Conservation (phyloP, 2,329 filamentous ascomycete species). For the Lecanicillium sp. region DNA sequence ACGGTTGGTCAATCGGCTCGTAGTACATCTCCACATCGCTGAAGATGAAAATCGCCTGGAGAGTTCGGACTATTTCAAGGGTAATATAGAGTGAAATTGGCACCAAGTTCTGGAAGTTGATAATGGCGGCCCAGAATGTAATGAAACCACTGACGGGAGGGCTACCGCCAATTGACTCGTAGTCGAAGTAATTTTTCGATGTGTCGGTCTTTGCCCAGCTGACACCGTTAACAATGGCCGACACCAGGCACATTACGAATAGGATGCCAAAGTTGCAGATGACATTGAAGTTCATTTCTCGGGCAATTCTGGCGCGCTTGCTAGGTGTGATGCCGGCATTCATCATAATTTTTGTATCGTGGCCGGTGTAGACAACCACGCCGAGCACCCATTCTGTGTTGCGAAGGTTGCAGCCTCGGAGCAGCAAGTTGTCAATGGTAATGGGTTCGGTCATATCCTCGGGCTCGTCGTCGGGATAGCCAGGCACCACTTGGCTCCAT, state of each 20-base stretch:
- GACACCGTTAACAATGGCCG: conserved; percentile 76
- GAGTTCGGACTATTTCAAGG: conserved; percentile 85
- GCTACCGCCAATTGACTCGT: conserved; percentile 67
- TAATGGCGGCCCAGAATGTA: conserved; percentile 91
- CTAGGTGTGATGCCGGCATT: conserved; percentile 93
- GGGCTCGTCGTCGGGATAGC: conserved; percentile 51
- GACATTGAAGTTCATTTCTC: conserved; percentile 95
- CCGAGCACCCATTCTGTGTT: conserved; percentile 97
- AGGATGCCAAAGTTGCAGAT: conserved; percentile 92
- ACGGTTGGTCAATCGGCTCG: conserved; percentile 85
- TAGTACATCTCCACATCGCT: conserved; percentile 97
- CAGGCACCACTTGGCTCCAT: conserved; percentile 69
- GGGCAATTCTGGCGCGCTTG: conserved; percentile 84
- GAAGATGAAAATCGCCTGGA: conserved; percentile 96
- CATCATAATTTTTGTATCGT: conserved; percentile 99
- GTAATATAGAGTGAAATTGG: conserved; percentile 98
- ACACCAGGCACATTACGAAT: conserved; percentile 79
- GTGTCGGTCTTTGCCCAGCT: conserved; percentile 69
- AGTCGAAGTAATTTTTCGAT: conserved; percentile 77
- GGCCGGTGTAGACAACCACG: conserved; percentile 86
- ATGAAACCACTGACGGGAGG: conserved; percentile 82
- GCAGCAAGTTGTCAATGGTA: conserved; percentile 86
- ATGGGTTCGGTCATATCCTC: conserved; percentile 87
- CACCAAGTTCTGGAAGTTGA: conserved; percentile 96
- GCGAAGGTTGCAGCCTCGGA: conserved; percentile 85